A percentile compares a stretch with the other conserved stretches of the same genome.
Conservation (phyloP, 495 filamentous ascomycete species). For the Usnea hakonensis region DNA sequence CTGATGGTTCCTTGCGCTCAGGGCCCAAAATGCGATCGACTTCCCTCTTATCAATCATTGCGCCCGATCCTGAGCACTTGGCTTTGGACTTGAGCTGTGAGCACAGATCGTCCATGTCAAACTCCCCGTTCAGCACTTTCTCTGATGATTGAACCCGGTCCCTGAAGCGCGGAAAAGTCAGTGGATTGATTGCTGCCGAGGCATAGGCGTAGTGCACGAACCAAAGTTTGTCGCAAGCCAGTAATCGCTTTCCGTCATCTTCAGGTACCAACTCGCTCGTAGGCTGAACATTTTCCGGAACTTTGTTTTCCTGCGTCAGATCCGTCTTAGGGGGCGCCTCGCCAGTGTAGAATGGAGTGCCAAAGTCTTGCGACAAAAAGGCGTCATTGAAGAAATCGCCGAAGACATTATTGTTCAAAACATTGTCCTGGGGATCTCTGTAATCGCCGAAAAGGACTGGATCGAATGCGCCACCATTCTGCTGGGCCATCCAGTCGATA, state of each 20-base stretch:
- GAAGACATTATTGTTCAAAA: constrained; percentile 59
- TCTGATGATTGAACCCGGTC: constrained; percentile 84
- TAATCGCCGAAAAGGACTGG: constrained; percentile 90
- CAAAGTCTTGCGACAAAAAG: constrained; percentile 67
- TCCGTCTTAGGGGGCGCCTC: constrained; percentile 56
- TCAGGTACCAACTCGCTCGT: constrained; percentile 58
- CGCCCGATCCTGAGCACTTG: constrained; percentile 84
- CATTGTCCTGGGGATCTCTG: constrained; percentile 77
- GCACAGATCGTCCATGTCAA: constrained; percentile 90
- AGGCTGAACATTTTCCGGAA: constrained; percentile 56
- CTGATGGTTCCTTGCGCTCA: constrained; percentile 19
- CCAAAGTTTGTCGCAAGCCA: constrained; percentile 91
- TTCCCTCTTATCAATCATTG: constrained; percentile 85
- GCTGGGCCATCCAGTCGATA: constrained; percentile 73
- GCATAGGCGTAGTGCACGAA: constrained; percentile 32
- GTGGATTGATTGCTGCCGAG: constrained; percentile 8
- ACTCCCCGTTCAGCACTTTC: constrained; percentile 75
- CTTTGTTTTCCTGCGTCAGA: constrained; percentile 66
- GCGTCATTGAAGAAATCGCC: constrained; percentile 83
- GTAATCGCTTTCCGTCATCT: constrained; percentile 56
- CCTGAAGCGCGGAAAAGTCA: constrained; percentile 45
- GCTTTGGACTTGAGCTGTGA: constrained; percentile 93
- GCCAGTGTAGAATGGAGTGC: constrained; percentile 61
- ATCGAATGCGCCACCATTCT: constrained; percentile 84
- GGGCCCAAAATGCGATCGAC: constrained; percentile 72